A percentile compares a stretch with the other conserved stretches of the same genome.
Conservation (phyloP, 371 early-diverging fungal genomes). For the Mortierella sp. region DNA sequence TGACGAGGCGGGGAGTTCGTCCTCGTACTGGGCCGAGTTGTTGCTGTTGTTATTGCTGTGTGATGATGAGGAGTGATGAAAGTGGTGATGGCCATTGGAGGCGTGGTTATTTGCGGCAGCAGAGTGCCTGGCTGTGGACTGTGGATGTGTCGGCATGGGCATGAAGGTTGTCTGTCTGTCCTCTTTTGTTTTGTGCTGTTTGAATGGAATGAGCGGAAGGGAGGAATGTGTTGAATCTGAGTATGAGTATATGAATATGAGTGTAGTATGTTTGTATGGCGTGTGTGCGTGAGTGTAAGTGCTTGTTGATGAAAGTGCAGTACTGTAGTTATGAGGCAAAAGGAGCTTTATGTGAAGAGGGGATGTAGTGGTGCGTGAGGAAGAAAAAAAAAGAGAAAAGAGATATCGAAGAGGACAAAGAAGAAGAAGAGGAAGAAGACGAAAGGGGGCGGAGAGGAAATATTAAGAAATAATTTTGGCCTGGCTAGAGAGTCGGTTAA, state of each 20-base stretch:
- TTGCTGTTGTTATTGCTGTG: neutral
- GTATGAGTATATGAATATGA: neutral
- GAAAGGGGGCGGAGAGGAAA: neutral
- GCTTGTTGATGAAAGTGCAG: neutral
- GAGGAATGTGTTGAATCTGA: neutral
- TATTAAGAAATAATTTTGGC: too few relatives aligned
- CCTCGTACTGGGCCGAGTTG: constrained; percentile 39
- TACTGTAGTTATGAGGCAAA: neutral
- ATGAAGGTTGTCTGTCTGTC: constrained; percentile 13
- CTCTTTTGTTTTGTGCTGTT: neutral
- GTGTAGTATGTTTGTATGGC: neutral
- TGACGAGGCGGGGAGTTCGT: constrained; percentile 39
- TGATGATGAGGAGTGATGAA: constrained; percentile 17
- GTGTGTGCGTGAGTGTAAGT: neutral
- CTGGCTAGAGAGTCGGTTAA: too few relatives aligned
- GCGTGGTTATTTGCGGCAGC: constrained; percentile 22
- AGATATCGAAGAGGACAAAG: neutral
- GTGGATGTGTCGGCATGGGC: constrained; percentile 56
- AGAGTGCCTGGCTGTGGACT: constrained; percentile 43
- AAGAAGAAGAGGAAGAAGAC: neutral
- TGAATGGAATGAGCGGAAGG: neutral
- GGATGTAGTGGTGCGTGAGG: neutral
- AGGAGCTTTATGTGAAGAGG: neutral
- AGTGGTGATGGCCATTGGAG: constrained; percentile 25
- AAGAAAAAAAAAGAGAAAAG: neutral